These are phyloP conservation scores for Thielaviopsis populi DNA, from an alignment of 2,329 filamentous ascomycete genomes.

Conservation along the genomic window DNA sequence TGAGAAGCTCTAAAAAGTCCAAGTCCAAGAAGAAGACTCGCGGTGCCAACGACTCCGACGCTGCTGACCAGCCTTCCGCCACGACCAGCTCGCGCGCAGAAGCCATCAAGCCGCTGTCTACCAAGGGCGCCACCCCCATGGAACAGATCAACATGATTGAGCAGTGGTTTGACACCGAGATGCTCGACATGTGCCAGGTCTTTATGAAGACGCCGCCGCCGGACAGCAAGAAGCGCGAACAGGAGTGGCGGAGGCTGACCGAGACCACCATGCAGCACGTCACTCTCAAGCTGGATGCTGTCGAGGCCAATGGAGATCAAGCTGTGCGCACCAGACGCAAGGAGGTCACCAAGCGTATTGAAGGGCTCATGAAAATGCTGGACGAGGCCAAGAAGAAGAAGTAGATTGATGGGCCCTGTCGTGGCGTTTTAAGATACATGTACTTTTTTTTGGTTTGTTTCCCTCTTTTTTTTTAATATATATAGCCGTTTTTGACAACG, in stretches of 20 bases:
- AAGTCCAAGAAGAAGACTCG: constrained; percentile 31
- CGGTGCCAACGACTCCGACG: constrained; percentile 20
- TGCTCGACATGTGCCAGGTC: constrained; percentile 48
- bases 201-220: constrained; percentile 48
- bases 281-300: constrained; percentile 59
- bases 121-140: constrained; percentile 24
- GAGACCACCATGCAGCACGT: constrained; percentile 66
- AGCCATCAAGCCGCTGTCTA: neutral
- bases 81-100: neutral
- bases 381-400: constrained; percentile 32
- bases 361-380: constrained; percentile 48
- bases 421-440: neutral
- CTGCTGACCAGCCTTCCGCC: neutral
- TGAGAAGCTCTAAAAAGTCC: constrained; percentile 25
- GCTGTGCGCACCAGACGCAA: constrained; percentile 52
- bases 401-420: neutral
- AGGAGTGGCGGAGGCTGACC: constrained; percentile 59
- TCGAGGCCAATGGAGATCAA: constrained; percentile 56
- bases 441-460: neutral
- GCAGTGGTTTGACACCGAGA: constrained; percentile 45
- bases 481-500: neutral
- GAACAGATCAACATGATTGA: constrained; percentile 55
- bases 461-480: no score
- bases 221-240: constrained; percentile 51
- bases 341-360: constrained; percentile 56